A percentile compares a stretch with the other conserved stretches of the same genome.
phyloP scores from a whole-genome alignment of 441 rosid species.

The Erodium texanum region DNA sequence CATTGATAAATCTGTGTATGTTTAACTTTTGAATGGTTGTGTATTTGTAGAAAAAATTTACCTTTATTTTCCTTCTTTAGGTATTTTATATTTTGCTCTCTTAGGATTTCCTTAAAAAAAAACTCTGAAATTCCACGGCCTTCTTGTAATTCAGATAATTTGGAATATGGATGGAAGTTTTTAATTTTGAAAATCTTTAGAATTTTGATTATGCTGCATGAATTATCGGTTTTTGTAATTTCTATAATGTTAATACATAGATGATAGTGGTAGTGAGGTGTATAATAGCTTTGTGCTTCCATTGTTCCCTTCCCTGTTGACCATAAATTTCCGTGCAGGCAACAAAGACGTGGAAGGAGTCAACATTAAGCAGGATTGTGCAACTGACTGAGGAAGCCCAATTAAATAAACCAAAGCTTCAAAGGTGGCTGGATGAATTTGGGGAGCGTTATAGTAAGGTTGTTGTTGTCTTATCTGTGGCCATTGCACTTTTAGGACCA shows the following conservation, averaged over 20 bases:
- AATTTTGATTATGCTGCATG: background rate
- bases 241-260: background rate
- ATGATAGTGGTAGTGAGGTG: background rate
- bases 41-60: constrained; percentile 12
- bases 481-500: constrained; percentile 78
- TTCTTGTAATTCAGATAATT: no score
- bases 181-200: background rate
- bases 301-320: constrained; percentile 1
- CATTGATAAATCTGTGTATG: constrained; percentile 8
- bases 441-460: constrained; percentile 90
- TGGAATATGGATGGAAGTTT: background rate
- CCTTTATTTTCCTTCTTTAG: constrained; percentile 10
- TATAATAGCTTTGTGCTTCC: background rate
- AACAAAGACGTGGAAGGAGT: constrained; percentile 81
- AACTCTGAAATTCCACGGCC: no score
- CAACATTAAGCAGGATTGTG: constrained; percentile 76
- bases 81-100: background rate
- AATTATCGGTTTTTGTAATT: background rate
- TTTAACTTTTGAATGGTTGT: background rate
- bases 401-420: constrained; percentile 78
- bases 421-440: constrained; percentile 95
- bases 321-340: constrained; percentile 36
- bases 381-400: constrained; percentile 96
- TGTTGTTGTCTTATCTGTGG: constrained; percentile 71
- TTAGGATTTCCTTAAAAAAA: background rate